A percentile compares a stretch with the other conserved stretches of the same genome.
Evolutionary conservation across 2,329 filamentous ascomycete genomes (phyloP).

Genomic region (Penicillium sp.): DNA sequence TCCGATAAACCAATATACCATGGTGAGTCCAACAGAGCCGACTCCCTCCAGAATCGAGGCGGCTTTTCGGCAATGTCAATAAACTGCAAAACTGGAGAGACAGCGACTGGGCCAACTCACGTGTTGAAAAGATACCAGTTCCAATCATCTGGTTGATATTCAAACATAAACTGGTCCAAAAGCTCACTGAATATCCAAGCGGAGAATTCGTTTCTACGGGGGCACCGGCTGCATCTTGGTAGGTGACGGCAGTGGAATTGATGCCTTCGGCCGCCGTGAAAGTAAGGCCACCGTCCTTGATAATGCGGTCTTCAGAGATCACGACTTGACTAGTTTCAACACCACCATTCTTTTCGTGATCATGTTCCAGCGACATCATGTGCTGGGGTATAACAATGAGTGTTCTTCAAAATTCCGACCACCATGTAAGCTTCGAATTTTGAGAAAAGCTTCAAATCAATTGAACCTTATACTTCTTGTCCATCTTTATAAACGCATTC

Average conservation of each 20-base stretch:
- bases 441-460: no score
- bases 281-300: neutral
- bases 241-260: slow-evolving; percentile 54
- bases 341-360: neutral
- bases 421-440: neutral
- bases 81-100: no score
- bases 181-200: slow-evolving; percentile 60
- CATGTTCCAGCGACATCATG: neutral
- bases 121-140: slow-evolving; percentile 64
- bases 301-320: neutral
- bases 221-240: slow-evolving; percentile 63
- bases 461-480: no score
- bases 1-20: slow-evolving; percentile 68
- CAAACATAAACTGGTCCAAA: slow-evolving; percentile 58
- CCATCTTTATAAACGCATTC: neutral
- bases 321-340: neutral
- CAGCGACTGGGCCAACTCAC: slow-evolving; percentile 41
- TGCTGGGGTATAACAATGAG: neutral
- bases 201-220: slow-evolving; percentile 62
- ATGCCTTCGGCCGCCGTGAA: slow-evolving; percentile 9
- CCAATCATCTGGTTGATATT: slow-evolving; percentile 66
- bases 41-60: slow-evolving; percentile 58
- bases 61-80: slow-evolving; percentile 31
- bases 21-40: slow-evolving; percentile 61
- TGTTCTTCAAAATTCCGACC: neutral